phyloP scores from a whole-genome alignment of 176 grass and related monocot species.

The Chrysopogon serrulatus region DNA sequence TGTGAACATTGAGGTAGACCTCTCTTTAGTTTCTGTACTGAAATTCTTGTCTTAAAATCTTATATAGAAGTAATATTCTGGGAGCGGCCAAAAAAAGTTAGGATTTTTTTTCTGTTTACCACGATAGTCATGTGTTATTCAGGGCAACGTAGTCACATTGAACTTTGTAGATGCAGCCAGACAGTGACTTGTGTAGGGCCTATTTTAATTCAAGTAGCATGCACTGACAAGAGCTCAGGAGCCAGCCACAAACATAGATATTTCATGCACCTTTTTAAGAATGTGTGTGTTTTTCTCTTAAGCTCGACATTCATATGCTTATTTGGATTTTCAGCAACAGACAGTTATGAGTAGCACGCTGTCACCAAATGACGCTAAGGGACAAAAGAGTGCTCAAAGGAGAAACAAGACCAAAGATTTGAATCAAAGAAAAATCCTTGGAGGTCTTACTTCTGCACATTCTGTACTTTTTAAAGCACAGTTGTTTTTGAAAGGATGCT shows the following conservation, averaged over 20 bases:
- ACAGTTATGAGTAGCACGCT: not conserved
- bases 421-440: slow-evolving; percentile 42
- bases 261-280: not conserved
- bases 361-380: slow-evolving; percentile 22
- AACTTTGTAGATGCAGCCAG: slow-evolving; percentile 1
- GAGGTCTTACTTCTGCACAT: slow-evolving; percentile 49
- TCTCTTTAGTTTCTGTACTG: slow-evolving; percentile 16
- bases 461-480: not conserved
- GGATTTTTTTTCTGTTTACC: not conserved
- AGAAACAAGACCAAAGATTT: slow-evolving; percentile 39
- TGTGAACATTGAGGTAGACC: slow-evolving; percentile 38
- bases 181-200: not conserved
- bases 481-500: slow-evolving; percentile 15
- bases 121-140: slow-evolving; percentile 12
- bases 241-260: not conserved
- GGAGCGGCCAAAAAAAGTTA: not conserved
- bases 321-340: slow-evolving; percentile 45
- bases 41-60: not conserved
- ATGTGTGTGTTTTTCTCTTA: not conserved
- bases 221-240: not conserved
- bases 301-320: slow-evolving; percentile 2
- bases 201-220: not conserved
- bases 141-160: not conserved
- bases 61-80: slow-evolving; percentile 19
- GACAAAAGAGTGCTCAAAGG: slow-evolving; percentile 32